These are phyloP conservation scores for Ceratocystis eucalypticola DNA, from an alignment of 2,329 filamentous ascomycete genomes.

Conservation along the genomic window DNA sequence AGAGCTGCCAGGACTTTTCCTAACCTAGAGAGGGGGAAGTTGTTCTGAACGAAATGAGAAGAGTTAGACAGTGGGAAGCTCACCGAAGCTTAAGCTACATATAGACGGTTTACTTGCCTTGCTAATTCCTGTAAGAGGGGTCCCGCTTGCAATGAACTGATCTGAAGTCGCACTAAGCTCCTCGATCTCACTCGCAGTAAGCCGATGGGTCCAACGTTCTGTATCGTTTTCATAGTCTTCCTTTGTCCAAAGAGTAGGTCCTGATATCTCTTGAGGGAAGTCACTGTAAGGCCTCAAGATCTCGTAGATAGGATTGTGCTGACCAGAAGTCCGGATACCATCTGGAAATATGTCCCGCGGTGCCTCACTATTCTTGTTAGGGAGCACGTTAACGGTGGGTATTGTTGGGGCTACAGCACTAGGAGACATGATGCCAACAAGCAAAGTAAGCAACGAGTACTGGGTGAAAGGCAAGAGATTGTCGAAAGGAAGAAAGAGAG, in stretches of 20 bases:
- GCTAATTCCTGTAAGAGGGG: slow-evolving; percentile 55
- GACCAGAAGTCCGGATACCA: slow-evolving; percentile 46
- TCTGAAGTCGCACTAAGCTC: slow-evolving; percentile 57
- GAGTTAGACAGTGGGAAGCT: background rate
- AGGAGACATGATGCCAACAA: slow-evolving; percentile 5
- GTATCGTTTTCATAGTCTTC: slow-evolving; percentile 49
- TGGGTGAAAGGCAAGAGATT: background rate
- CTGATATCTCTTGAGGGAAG: slow-evolving; percentile 58
- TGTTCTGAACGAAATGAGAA: slow-evolving; percentile 23
- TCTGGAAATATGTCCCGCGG: slow-evolving; percentile 33
- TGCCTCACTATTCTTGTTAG: slow-evolving; percentile 26
- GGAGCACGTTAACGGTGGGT: background rate
- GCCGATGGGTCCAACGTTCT: slow-evolving; percentile 59
- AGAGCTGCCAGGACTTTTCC: slow-evolving; percentile 27
- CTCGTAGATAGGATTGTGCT: slow-evolving; percentile 55
- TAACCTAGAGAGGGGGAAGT: slow-evolving; percentile 34
- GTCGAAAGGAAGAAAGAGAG: background rate
- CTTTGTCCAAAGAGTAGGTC: slow-evolving; percentile 58
- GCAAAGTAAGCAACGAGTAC: no score
- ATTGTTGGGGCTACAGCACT: slow-evolving; percentile 4
- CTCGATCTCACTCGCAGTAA: slow-evolving; percentile 50
- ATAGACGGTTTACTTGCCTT: slow-evolving; percentile 20
- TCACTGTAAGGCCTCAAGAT: slow-evolving; percentile 51
- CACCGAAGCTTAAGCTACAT: background rate
- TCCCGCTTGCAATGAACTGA: slow-evolving; percentile 50